phyloP scores from a whole-genome alignment of 352 stramenopile species.

The Peronospora belbahrii region DNA sequence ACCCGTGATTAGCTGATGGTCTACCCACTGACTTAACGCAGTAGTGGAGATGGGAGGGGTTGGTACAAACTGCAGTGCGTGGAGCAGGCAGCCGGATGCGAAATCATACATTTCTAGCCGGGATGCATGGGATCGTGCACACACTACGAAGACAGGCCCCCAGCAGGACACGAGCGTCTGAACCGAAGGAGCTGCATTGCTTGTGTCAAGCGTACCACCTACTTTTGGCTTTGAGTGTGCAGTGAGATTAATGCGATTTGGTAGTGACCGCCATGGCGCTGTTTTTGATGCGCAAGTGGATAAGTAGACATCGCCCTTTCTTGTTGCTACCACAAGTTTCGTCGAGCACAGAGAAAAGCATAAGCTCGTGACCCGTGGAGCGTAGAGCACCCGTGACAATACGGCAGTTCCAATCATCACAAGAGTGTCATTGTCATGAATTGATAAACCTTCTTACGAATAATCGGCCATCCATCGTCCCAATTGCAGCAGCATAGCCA shows the following conservation, averaged over 20 bases:
- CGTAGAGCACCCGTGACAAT: conserved; percentile 31
- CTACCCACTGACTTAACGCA: conserved; percentile 14
- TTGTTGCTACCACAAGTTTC: conserved; percentile 37
- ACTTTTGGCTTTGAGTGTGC: conserved; percentile 37
- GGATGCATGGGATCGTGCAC: conserved; percentile 24
- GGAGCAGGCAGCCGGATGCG: conserved; percentile 30
- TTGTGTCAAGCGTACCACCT: conserved; percentile 4
- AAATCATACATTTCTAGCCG: conserved; percentile 46
- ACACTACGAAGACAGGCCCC: conserved; percentile 39
- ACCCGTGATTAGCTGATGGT: conserved; percentile 27
- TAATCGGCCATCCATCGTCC: conserved; percentile 45
- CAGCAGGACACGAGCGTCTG: conserved; percentile 55
- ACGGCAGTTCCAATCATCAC: conserved; percentile 19
- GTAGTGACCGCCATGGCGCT: conserved; percentile 23
- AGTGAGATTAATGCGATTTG: conserved; percentile 20
- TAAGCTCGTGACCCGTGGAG: conserved; percentile 48
- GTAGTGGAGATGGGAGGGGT: background rate
- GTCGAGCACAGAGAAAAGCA: conserved; percentile 32
- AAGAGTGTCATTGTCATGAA: background rate
- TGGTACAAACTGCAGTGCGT: conserved; percentile 31
- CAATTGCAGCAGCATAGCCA: conserved; percentile 25
- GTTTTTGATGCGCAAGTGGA: conserved; percentile 7
- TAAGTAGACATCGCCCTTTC: conserved; percentile 63
- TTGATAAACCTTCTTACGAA: conserved; percentile 28
- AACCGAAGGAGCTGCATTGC: conserved; percentile 16